Base-by-base conservation (phyloP, 2,329 filamentous ascomycete species). In the Beauveria brongniartii region DNA sequence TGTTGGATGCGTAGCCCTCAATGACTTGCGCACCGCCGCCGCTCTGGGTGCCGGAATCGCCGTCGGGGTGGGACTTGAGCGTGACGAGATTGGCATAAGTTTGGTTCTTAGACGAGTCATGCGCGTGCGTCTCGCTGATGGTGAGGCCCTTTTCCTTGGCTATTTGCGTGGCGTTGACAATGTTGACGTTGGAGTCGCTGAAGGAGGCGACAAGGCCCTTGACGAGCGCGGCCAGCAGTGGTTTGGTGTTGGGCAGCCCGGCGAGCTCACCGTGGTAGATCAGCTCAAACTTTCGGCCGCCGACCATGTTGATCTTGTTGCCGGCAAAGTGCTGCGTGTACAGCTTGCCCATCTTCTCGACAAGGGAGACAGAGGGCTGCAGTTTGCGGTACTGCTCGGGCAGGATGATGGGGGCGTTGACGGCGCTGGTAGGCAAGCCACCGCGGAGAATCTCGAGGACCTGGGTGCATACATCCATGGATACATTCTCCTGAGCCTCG, bases 401-500 rank as follows among this genome's bases (percentile, higher is more conserved):
- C 18, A 92, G 77, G 64, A 93, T 93, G 59, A 93, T 81, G 5
- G 90, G 90, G 0, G 89, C 90, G 65, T 94, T 93, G 69, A 93
- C 90, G 5, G 90, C 89, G 22, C 82, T 85, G 1, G 88, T 89
- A 0, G 90, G 90, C 1, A 92, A 78, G 0, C 88, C 87, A 3
- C 90, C 90, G 0, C 80, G 78, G 2, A 94, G 77, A 47, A 93
- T 90, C 62, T 87, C 82, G 0, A 89, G 79, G 14, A 92, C 88
- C 73, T 94, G 90, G 40, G 87, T 86, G 72, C 90, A 93, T 9
- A 93, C 90, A 67, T 93, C 90, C 64, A 92, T 82, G 1, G 87
- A 90, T 3, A 92, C 90, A 63, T 92, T 92, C 69, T 93, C 89
- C 71, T 94, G 90, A 0, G 90, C 90, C 78, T 94, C 90, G 40